These are phyloP conservation scores for Aspergillus brasiliensis DNA, from an alignment of 2,329 filamentous ascomycete genomes.

Conservation along the genomic window DNA sequence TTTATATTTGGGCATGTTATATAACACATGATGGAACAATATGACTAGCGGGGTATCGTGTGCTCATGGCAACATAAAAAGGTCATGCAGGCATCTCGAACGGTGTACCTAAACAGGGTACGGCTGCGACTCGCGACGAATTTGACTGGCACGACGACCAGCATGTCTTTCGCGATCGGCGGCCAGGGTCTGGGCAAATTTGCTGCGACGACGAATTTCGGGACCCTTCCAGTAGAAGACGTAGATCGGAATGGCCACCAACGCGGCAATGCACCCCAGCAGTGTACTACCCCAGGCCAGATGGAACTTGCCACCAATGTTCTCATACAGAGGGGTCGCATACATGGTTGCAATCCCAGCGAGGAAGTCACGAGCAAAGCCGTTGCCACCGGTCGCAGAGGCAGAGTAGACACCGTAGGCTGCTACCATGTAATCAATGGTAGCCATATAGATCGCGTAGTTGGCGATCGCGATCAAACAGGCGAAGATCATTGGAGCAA, in stretches of 20 bases:
- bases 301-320: constrained; percentile 59
- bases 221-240: constrained; percentile 69
- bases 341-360: constrained; percentile 65
- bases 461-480: constrained; percentile 66
- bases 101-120: background rate
- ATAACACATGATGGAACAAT: no score
- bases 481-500: constrained; percentile 62
- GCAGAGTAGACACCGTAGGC: constrained; percentile 68
- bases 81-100: background rate
- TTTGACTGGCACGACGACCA: constrained; percentile 17
- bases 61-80: background rate
- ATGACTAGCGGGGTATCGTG: background rate
- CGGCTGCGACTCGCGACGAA: constrained; percentile 3
- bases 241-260: constrained; percentile 67
- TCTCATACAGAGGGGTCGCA: constrained; percentile 54
- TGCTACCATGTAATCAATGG: constrained; percentile 69
- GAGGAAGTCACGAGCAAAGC: constrained; percentile 66
- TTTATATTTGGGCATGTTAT: background rate
- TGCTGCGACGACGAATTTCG: constrained; percentile 54
- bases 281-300: constrained; percentile 66
- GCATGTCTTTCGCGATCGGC: constrained; percentile 18
- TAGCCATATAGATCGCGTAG: constrained; percentile 65
- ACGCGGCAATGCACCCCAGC: constrained; percentile 62
- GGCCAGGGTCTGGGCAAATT: constrained; percentile 49
- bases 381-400: constrained; percentile 68